A percentile compares a stretch with the other conserved stretches of the same genome.
Conservation (phyloP, 768 basidiomycete genomes). For the Naganishia vaughanmartiniae region DNA sequence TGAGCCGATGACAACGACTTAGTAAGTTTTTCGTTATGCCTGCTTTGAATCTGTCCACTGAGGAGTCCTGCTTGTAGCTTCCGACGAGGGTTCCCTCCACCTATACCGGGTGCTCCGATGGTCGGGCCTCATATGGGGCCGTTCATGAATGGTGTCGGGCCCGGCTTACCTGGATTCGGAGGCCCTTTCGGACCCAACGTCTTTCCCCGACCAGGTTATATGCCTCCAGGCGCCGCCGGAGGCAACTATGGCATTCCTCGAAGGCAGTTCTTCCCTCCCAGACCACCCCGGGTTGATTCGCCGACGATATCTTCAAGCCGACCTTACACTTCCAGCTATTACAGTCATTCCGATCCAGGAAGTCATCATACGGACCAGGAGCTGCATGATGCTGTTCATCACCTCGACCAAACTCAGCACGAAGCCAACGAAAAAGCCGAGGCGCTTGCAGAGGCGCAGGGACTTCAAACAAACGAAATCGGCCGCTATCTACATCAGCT, state of each 20-base stretch:
- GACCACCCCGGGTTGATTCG: constrained; percentile 28
- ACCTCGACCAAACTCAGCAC: constrained; percentile 26
- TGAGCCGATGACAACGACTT: constrained; percentile 52
- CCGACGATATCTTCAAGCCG: not conserved
- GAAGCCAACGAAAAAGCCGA: constrained; percentile 29
- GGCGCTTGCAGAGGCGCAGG: constrained; percentile 47
- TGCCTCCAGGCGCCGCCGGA: constrained; percentile 46
- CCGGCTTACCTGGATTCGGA: constrained; percentile 48
- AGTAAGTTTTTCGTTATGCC: constrained; percentile 32
- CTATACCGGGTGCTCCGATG: constrained; percentile 31
- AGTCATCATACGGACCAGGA: constrained; percentile 25
- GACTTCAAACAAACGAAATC: constrained; percentile 50
- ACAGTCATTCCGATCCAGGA: constrained; percentile 21
- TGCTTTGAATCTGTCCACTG: not conserved
- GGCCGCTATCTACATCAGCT: constrained; percentile 48
- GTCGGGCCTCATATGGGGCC: constrained; percentile 47
- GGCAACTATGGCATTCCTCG: constrained; percentile 50
- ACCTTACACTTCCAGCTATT: constrained; percentile 3
- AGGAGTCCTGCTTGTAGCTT: constrained; percentile 5
- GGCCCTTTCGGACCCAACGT: constrained; percentile 52
- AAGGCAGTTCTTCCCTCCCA: constrained; percentile 25
- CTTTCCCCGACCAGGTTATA: constrained; percentile 48
- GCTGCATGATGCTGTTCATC: constrained; percentile 25
- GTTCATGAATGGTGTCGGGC: constrained; percentile 48
- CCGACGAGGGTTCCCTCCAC: constrained; percentile 27